These are phyloP conservation scores for Thermothielavioides terrestris DNA, from an alignment of 495 filamentous ascomycete genomes.

Conservation along the genomic window DNA sequence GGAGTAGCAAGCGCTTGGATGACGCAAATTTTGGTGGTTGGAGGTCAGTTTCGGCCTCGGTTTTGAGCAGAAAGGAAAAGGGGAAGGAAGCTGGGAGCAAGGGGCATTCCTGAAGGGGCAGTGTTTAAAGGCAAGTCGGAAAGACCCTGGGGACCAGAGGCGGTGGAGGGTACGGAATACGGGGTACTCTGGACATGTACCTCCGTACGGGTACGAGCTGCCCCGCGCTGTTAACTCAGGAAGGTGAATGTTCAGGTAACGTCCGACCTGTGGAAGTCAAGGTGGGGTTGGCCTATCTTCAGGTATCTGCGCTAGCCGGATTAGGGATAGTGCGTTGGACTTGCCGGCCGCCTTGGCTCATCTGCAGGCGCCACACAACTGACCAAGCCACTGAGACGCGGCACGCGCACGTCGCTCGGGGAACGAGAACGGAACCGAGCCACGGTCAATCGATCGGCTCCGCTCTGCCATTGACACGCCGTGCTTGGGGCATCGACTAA, in stretches of 20 bases:
- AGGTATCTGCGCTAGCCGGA: not conserved
- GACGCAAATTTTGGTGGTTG: not conserved
- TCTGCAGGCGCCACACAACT: not conserved
- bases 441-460: not conserved
- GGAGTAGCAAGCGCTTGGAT: too few species aligned
- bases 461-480: not conserved
- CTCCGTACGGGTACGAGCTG: not conserved
- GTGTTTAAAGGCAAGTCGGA: not conserved
- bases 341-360: not conserved
- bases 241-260: too few species aligned
- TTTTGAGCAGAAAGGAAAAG: not conserved
- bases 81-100: not conserved
- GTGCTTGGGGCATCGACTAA: not conserved
- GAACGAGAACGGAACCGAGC: conserved; percentile 1
- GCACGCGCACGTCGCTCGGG: not conserved
- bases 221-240: not conserved
- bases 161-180: not conserved
- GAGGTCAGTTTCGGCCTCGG: too few species aligned
- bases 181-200: not conserved
- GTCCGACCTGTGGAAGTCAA: not conserved
- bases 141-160: too few species aligned
- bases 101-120: not conserved
- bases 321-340: not conserved
- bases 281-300: not conserved
- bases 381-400: not conserved